Conservation (phyloP, 2,329 filamentous ascomycete species). For the Macroventuria anomochaeta region DNA sequence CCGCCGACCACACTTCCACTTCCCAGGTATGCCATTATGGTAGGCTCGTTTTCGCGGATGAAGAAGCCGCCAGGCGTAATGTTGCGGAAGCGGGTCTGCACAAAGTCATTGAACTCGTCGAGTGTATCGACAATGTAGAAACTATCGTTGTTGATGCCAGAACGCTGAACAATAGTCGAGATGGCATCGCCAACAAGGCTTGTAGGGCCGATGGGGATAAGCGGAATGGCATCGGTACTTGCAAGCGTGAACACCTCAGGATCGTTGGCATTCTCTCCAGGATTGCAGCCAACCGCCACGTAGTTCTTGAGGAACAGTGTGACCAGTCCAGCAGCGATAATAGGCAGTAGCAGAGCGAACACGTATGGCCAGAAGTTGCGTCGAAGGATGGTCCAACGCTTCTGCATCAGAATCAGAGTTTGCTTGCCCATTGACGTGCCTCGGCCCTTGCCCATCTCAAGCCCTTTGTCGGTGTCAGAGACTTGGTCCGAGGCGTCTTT, state of each 20-base stretch:
- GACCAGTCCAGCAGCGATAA: slow-evolving; percentile 79
- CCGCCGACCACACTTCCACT: slow-evolving; percentile 67
- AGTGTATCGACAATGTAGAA: slow-evolving; percentile 68
- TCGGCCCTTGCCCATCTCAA: slow-evolving; percentile 68
- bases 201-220: slow-evolving; percentile 53
- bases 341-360: slow-evolving; percentile 76
- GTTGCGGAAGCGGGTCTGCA: slow-evolving; percentile 68
- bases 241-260: slow-evolving; percentile 40
- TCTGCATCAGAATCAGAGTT: slow-evolving; percentile 75
- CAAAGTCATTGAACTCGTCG: slow-evolving; percentile 70
- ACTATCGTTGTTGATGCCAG: slow-evolving; percentile 30
- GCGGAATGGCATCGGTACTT: slow-evolving; percentile 29
- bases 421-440: slow-evolving; percentile 74
- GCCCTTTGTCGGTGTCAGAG: slow-evolving; percentile 40
- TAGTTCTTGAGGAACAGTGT: slow-evolving; percentile 74
- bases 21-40: slow-evolving; percentile 75
- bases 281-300: slow-evolving; percentile 56
- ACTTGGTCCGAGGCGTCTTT: slow-evolving; percentile 40
- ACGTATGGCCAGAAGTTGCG: slow-evolving; percentile 79
- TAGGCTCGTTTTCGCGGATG: slow-evolving; percentile 66
- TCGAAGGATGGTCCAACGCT: slow-evolving; percentile 77
- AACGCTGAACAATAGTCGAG: slow-evolving; percentile 36
- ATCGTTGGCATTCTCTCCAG: slow-evolving; percentile 44
- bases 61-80: slow-evolving; percentile 83
- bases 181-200: slow-evolving; percentile 36